Evolutionary conservation across 495 filamentous ascomycete species (phyloP).

Genomic region (Daldinia grandis): DNA sequence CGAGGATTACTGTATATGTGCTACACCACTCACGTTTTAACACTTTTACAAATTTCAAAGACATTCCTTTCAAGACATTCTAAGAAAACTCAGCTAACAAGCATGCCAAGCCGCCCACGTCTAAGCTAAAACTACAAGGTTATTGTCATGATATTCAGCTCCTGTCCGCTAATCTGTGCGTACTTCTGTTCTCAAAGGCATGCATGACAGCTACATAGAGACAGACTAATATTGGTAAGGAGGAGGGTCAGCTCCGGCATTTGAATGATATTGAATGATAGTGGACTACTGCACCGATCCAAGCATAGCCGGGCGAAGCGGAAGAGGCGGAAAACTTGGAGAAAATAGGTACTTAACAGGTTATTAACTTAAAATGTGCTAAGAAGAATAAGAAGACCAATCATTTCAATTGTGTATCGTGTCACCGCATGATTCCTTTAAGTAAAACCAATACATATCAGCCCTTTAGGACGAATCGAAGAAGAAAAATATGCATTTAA

Average conservation of each 20-base stretch:
- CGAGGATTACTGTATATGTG: not conserved
- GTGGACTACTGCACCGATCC: not conserved
- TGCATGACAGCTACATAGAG: not conserved
- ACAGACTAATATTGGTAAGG: not conserved
- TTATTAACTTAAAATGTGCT: too few species aligned
- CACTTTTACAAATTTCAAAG: not conserved
- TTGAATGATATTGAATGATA: not conserved
- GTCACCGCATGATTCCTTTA: conserved; percentile 32
- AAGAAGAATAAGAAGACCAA: conserved; percentile 15
- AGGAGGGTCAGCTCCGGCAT: not conserved
- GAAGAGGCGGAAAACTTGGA: conserved; percentile 14
- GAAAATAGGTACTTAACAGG: not conserved
- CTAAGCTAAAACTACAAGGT: not conserved
- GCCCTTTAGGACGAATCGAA: not conserved
- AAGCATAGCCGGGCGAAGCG: conserved; percentile 6
- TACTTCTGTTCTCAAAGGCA: not conserved
- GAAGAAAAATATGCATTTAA: not conserved
- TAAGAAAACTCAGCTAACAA: not conserved
- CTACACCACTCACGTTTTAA: not conserved
- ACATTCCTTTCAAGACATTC: not conserved
- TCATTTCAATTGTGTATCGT: conserved; percentile 19
- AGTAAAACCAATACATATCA: conserved; percentile 2
- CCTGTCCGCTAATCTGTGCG: not conserved
- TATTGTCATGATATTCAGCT: not conserved
- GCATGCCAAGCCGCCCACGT: not conserved